Percentiles rank a stretch among this genome's conserved stretches.
These are phyloP conservation scores for Trichoderma asperelloides DNA, from an alignment of 495 filamentous ascomycete genomes.

Conservation along the genomic window DNA sequence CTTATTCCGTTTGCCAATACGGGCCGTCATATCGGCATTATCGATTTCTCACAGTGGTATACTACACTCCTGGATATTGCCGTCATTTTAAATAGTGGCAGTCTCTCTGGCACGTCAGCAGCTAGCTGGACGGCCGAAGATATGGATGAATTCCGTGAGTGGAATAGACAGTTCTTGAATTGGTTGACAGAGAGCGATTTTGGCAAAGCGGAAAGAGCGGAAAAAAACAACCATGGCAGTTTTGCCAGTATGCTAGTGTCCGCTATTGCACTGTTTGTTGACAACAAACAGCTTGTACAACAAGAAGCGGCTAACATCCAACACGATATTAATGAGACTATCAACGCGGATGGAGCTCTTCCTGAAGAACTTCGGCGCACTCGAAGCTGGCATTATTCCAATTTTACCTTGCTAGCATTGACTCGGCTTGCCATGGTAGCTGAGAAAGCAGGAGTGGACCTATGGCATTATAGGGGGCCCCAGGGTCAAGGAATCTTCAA, in stretches of 20 bases:
- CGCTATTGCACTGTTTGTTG: constrained; percentile 15
- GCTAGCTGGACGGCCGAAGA: constrained; percentile 12
- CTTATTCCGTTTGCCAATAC: constrained; percentile 15
- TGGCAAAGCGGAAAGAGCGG: constrained; percentile 11
- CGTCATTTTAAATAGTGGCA: constrained; percentile 10
- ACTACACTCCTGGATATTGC: constrained; percentile 15
- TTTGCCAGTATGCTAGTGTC: constrained; percentile 14
- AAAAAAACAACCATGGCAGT: constrained; percentile 15
- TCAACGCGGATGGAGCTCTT: constrained; percentile 13
- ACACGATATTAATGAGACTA: constrained; percentile 5
- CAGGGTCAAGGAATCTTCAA: constrained; percentile 13
- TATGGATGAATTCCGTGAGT: constrained; percentile 12
- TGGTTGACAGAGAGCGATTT: constrained; percentile 15
- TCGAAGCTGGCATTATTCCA: constrained; percentile 18
- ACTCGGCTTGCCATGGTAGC: constrained; percentile 10
- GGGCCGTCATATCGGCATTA: constrained; percentile 15
- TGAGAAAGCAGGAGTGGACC: constrained; percentile 14
- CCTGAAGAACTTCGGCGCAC: constrained; percentile 14
- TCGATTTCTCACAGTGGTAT: constrained; percentile 17
- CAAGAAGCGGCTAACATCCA: constrained; percentile 6
- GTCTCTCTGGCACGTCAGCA: background rate
- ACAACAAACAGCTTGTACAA: constrained; percentile 10
- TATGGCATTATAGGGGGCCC: constrained; percentile 13
- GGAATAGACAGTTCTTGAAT: constrained; percentile 14
- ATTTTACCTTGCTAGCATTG: constrained; percentile 14